Evolutionary conservation across 768 basidiomycete species (phyloP).

Genomic region (Leccinum subtestaceum): DNA sequence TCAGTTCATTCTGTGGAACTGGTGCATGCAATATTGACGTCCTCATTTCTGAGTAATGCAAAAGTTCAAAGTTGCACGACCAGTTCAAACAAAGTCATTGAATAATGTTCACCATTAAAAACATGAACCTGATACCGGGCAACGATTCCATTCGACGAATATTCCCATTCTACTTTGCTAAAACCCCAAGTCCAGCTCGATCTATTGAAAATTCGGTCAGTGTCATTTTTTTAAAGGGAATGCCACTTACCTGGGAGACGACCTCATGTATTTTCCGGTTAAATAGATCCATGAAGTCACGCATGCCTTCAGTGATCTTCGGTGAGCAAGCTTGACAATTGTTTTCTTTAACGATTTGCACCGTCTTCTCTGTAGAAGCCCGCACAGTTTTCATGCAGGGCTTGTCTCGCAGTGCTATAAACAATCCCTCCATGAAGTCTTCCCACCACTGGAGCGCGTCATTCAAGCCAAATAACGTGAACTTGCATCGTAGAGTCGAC

Average conservation of each 20-base stretch:
- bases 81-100: not conserved
- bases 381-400: conserved; percentile 15
- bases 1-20: too few relatives aligned
- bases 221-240: too few relatives aligned
- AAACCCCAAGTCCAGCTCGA: not conserved
- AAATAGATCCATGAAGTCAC: not conserved
- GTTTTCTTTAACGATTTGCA: not conserved
- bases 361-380: not conserved
- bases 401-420: conserved; percentile 14
- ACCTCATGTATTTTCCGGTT: not conserved
- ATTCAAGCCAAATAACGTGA: not conserved
- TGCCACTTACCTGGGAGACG: not conserved
- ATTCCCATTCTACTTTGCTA: not conserved
- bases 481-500: not conserved
- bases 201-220: not conserved
- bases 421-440: conserved; percentile 16
- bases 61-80: not conserved
- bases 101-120: not conserved
- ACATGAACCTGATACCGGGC: not conserved
- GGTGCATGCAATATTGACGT: not conserved
- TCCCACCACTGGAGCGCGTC: conserved; percentile 20
- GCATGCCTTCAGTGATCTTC: not conserved
- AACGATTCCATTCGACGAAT: not conserved
- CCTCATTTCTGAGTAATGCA: not conserved
- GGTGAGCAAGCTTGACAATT: not conserved